These are phyloP conservation scores for Pyricularia sp. DNA, from an alignment of 2,329 filamentous ascomycete genomes.

Conservation along the genomic window DNA sequence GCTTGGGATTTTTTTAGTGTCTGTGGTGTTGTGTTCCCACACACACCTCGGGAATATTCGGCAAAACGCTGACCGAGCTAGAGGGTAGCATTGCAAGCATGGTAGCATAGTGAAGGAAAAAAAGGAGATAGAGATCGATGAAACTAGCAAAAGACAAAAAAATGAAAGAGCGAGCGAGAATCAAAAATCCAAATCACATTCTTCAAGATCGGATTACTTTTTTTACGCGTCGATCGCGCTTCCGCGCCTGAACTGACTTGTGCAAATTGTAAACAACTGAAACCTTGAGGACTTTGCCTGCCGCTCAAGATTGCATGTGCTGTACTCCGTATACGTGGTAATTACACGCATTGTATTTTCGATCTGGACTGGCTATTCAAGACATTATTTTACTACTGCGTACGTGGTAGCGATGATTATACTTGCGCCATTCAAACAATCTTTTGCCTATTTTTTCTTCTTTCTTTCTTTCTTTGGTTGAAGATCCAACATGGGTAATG, in stretches of 20 bases:
- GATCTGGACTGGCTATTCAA: too few species aligned
- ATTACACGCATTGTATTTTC: too few species aligned
- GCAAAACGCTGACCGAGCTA: not conserved
- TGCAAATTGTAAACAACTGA: not conserved
- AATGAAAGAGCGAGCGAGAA: not conserved
- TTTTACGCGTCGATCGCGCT: not conserved
- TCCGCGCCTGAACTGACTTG: not conserved
- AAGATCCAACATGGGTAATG: not conserved
- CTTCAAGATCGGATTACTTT: not conserved
- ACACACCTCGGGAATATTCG: constrained; percentile 1
- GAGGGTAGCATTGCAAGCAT: not conserved
- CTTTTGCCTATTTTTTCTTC: not conserved
- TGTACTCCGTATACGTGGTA: too few species aligned
- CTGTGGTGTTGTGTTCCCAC: not conserved
- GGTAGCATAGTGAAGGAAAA: not conserved
- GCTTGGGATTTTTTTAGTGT: not conserved
- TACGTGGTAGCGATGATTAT: too few species aligned
- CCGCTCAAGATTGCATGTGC: not conserved
- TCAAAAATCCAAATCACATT: not conserved
- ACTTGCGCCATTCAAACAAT: too few species aligned
- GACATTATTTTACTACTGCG: too few species aligned
- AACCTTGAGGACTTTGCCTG: not conserved
- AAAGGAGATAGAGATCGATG: not conserved
- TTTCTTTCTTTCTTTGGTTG: not conserved
- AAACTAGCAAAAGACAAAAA: not conserved